A percentile compares a stretch with the other conserved stretches of the same genome.
phyloP scores from a whole-genome alignment of 2,329 filamentous ascomycete species.

The Rugonectria rugulosa region DNA sequence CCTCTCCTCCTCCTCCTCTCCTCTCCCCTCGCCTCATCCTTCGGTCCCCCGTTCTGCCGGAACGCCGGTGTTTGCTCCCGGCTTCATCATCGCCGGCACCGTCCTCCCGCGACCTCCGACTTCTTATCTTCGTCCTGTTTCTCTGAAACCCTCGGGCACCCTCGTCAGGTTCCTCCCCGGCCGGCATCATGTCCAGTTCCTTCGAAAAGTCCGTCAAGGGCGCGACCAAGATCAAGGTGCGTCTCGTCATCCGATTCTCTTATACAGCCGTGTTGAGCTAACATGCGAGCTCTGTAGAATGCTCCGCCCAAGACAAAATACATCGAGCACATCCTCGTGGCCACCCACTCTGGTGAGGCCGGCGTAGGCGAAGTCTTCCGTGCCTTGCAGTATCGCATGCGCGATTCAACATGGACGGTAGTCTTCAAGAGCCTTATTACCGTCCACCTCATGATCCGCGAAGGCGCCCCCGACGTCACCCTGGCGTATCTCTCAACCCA shows the following conservation, averaged over 20 bases:
- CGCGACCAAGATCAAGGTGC: constrained; percentile 95
- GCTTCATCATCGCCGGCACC: constrained; percentile 18
- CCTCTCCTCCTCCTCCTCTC: constrained; percentile 12
- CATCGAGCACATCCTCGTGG: constrained; percentile 96
- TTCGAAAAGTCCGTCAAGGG: constrained; percentile 99
- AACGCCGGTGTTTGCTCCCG: constrained; percentile 28
- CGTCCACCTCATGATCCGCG: constrained; percentile 95
- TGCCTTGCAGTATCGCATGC: constrained; percentile 84
- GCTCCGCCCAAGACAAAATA: constrained; percentile 99
- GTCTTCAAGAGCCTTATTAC: constrained; percentile 98
- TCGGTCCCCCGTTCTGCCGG: constrained; percentile 21
- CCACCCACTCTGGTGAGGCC: constrained; percentile 92
- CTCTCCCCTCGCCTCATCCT: neutral
- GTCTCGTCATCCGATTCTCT: constrained; percentile 11
- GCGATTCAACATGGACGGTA: constrained; percentile 99
- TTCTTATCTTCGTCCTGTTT: constrained; percentile 11
- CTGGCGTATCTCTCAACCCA: constrained; percentile 84
- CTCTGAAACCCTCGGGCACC: constrained; percentile 14
- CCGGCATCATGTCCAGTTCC: constrained; percentile 74
- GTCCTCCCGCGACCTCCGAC: constrained; percentile 17
- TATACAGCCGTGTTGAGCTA: constrained; percentile 6
- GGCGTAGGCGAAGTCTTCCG: constrained; percentile 97
- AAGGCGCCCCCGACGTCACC: constrained; percentile 89
- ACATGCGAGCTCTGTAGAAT: constrained; percentile 61
- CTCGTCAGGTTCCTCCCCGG: constrained; percentile 24